Evolutionary conservation across 371 early-diverging fungal genomes (phyloP).

Genomic region (Sanchytrium tribonematis): DNA sequence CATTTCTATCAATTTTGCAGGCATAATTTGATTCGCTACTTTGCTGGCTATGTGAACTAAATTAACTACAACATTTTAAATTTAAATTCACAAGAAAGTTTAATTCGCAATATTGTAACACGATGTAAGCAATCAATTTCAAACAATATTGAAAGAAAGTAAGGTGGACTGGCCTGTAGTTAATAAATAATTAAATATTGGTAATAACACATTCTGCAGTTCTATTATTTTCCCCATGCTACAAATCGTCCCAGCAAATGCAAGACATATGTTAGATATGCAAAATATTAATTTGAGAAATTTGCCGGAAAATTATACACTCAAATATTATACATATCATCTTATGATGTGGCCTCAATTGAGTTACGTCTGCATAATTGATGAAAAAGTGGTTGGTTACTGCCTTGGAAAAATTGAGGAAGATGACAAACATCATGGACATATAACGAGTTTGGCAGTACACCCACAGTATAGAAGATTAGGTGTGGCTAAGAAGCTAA

Average conservation of each 20-base stretch:
- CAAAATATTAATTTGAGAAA: conserved; percentile 85
- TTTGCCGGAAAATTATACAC: conserved; percentile 91
- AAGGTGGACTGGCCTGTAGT: too few species aligned
- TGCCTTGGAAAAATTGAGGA: conserved; percentile 60
- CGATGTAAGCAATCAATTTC: too few species aligned
- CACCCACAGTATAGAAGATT: conserved; percentile 78
- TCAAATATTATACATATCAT: conserved; percentile 94
- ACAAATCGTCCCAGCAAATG: neutral
- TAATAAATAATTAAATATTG: too few species aligned
- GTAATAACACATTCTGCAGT: too few species aligned
- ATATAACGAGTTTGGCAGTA: conserved; percentile 82
- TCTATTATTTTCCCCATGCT: neutral
- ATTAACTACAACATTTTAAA: too few species aligned
- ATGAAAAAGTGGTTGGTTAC: conserved; percentile 76
- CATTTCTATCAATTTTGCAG: too few species aligned
- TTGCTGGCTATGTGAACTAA: too few species aligned
- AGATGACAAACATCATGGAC: conserved; percentile 54
- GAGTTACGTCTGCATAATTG: conserved; percentile 73
- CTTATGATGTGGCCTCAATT: conserved; percentile 82
- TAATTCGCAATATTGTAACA: too few species aligned
- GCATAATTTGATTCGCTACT: too few species aligned
- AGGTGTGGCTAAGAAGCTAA: conserved; percentile 77
- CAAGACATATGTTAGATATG: conserved; percentile 27
- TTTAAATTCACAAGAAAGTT: too few species aligned
- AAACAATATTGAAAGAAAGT: too few species aligned